These are phyloP conservation scores for Lentinula sp. DNA, from an alignment of 768 basidiomycete genomes.

Conservation along the genomic window DNA sequence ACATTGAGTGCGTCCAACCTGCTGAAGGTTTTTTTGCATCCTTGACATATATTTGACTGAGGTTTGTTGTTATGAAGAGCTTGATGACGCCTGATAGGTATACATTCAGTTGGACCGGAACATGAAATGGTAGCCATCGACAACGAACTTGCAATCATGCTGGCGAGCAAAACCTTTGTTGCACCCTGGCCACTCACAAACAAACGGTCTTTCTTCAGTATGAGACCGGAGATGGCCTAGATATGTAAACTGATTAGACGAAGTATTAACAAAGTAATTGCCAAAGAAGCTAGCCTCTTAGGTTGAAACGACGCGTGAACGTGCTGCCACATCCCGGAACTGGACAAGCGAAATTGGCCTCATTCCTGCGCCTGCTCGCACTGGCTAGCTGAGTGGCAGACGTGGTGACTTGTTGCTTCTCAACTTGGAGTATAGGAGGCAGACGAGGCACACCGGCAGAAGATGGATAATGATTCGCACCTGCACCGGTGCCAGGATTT, in stretches of 20 bases:
- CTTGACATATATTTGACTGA: constrained; percentile 80
- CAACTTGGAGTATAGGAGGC: constrained; percentile 84
- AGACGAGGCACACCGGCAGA: constrained; percentile 46
- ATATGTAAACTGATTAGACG: constrained; percentile 1
- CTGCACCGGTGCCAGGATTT: constrained; percentile 27
- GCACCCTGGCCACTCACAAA: constrained; percentile 91
- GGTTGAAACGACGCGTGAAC: constrained; percentile 91
- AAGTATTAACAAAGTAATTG: constrained; percentile 2
- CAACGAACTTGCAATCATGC: constrained; percentile 91
- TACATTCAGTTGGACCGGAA: constrained; percentile 4
- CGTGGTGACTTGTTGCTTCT: constrained; percentile 93
- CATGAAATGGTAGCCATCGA: constrained; percentile 4
- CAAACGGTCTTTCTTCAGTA: constrained; percentile 91
- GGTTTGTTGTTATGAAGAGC: constrained; percentile 82
- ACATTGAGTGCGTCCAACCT: constrained; percentile 92
- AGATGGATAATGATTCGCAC: constrained; percentile 50
- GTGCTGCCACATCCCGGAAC: constrained; percentile 95
- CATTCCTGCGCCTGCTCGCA: constrained; percentile 82
- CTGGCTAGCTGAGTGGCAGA: constrained; percentile 90
- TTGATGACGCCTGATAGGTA: constrained; percentile 67
- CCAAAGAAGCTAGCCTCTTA: constrained; percentile 50
- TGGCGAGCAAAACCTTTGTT: constrained; percentile 93
- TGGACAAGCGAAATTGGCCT: constrained; percentile 89
- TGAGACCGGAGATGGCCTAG: constrained; percentile 90
- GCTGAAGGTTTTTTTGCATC: constrained; percentile 94